Conservation (phyloP, 129 eudicot species). For the Tagetes erecta region DNA sequence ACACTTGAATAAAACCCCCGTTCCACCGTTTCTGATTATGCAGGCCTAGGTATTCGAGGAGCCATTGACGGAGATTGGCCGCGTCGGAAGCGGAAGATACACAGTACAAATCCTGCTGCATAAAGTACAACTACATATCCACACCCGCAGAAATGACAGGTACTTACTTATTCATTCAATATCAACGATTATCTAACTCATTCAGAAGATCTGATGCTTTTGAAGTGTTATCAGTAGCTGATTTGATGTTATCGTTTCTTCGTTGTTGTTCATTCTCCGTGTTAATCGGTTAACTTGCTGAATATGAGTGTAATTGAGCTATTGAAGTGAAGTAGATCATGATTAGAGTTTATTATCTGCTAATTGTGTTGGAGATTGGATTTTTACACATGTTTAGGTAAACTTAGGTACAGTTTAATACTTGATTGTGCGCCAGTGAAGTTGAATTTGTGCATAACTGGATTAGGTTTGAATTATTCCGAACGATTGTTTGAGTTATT, state of each 20-base stretch:
- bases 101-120: background rate
- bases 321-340: background rate
- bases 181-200: too few species aligned
- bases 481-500: background rate
- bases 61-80: conserved; percentile 24
- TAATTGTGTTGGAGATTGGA: background rate
- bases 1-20: conserved; percentile 26
- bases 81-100: conserved; percentile 29
- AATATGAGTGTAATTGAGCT: conserved; percentile 9
- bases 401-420: background rate
- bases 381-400: background rate
- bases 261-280: background rate
- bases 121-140: conserved; percentile 18
- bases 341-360: background rate
- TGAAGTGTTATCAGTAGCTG: background rate
- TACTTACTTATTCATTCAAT: background rate
- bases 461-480: conserved; percentile 4
- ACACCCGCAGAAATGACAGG: conserved; percentile 29
- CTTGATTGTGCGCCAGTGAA: background rate
- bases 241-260: conserved; percentile 12
- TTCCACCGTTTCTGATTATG: conserved; percentile 13
- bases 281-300: background rate
- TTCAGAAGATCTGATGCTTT: background rate
- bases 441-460: background rate
- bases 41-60: conserved; percentile 24